Base-by-base conservation (phyloP, 805 yeast genomes). In the Wickerhamiella spandovensis region DNA sequence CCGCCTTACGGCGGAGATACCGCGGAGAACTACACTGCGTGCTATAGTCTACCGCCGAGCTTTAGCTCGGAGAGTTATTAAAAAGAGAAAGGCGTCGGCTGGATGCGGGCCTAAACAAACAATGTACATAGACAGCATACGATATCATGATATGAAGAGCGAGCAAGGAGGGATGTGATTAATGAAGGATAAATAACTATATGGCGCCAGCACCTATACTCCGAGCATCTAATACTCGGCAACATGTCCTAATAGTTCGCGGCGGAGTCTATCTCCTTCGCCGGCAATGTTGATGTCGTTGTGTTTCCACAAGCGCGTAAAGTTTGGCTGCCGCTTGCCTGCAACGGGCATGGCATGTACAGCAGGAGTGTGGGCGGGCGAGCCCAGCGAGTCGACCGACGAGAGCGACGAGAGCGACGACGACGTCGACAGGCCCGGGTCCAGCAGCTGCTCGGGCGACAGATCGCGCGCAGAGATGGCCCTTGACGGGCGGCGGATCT, bases 381-480 rank as follows among this genome's bases (percentile, higher is more conserved):
- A 35, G 7, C 39, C 39, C 17, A 35, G 6, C 2, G 56, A 51
- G 45, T 54, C 56, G 20, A 57, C 52, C 35, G 59, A 56, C 43
- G 56, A 54, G 24, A 57, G 44, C 39, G 59, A 56, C 17, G 57
- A 59, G 30, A 57, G 49, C 49, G 60, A 57, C 38, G 57, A 51
- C 5, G 63, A 59, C 5, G 60, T 56, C 3, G 58, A 49, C 17
- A 58, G 55, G 10, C 57, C 56, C 6, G 60, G 60, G 38, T 48
- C 47, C 22, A 48, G 43, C 10, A 51, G 44, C 17, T 54, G 50
- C 23, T 24, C 28, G 35, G 53, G 32, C 53, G 43, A 15, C 42
- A 44, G 28, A 47, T 47, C 17, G 51, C 28, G 12, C 51, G 51
- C 49, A 48, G 38, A 32, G 56, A 55, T 53, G 44, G 49, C 28